Evolutionary conservation across 805 yeast species (phyloP), one percentile per base, ranked within the genome.

Genomic region (Nakazawaea ishiwadae): DNA sequence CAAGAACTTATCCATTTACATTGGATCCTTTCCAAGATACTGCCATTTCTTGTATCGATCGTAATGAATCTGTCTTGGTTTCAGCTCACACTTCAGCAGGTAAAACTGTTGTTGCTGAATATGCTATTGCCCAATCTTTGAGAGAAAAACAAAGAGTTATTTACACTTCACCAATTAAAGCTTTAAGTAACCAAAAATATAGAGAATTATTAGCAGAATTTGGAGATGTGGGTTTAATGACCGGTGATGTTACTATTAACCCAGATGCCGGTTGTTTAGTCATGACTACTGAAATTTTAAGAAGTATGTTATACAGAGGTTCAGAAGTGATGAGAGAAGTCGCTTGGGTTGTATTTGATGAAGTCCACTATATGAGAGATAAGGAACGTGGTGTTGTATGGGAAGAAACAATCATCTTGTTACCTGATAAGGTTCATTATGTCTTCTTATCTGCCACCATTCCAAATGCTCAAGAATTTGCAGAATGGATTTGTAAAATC

Each of bases 81-180:
- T 89, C 97, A 26, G 99, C 99, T 8, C 98, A 89, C 55, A 90
- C 97, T 0, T 89, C 96, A 38, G 97, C 97, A 9, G 97, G 97
- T 67, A 90, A 90, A 58, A 90, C 97, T 0, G 97, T 90, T 35
- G 97, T 90, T 31, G 97, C 97, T 1, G 97, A 90, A 59, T 90
- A 90, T 55, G 96, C 97, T 20, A 90, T 90, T 61, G 97, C 97
- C 1, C 96, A 88, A 62, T 84, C 96, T n/a, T 66, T 90, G 47
- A 69, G 93, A 48, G 88, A 84, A 39, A 89, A 89, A 55, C 96
- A 90, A 62, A 77, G 97, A 60, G 97, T 90, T 40, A 90, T 90
- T 47, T 90, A 90, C 58, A 90, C 97, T 0, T 89, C 96, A 4
- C 97, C 97, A 4, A 90, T 90, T 59, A 90, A 90, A 59, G 97